Percentiles rank a stretch among this genome's conserved stretches.
These are phyloP conservation scores for Nitzschia sp. DNA, from an alignment of 108 stramenopile genomes.

Conservation along the genomic window DNA sequence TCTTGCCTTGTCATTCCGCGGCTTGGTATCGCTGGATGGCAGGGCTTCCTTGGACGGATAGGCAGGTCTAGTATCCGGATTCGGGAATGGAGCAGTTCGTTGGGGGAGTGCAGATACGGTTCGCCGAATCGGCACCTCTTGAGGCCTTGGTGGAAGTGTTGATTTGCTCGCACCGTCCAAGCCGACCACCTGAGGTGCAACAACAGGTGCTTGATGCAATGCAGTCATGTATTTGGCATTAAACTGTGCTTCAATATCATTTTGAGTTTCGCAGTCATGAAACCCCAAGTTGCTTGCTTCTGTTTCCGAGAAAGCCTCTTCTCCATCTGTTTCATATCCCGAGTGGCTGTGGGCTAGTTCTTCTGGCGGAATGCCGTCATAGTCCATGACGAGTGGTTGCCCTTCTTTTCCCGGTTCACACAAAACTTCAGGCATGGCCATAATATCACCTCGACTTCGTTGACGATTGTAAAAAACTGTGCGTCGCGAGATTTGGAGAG, in stretches of 20 bases:
- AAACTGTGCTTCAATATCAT: conserved; percentile 39
- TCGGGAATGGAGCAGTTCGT: neutral
- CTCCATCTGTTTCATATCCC: conserved; percentile 21
- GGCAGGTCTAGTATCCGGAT: neutral
- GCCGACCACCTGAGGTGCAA: neutral
- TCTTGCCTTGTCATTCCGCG: neutral
- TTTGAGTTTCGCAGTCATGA: conserved; percentile 13
- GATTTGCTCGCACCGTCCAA: neutral
- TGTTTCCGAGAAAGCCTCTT: conserved; percentile 6
- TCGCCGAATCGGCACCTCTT: neutral
- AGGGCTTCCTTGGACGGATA: neutral
- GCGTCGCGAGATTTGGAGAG: conserved; percentile 43
- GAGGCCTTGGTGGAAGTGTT: conserved; percentile 9
- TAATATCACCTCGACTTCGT: conserved; percentile 58
- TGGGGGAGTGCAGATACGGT: neutral
- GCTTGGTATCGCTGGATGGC: neutral
- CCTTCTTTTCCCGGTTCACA: conserved; percentile 61
- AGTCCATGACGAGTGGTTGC: conserved; percentile 38
- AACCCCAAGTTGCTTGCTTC: conserved; percentile 2
- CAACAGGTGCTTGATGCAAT: neutral
- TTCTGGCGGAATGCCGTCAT: conserved; percentile 25
- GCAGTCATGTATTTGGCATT: conserved; percentile 2
- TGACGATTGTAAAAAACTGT: conserved; percentile 50
- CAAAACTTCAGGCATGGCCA: conserved; percentile 53
- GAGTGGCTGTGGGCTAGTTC: conserved; percentile 25